A percentile compares a stretch with the other conserved stretches of the same genome.
Evolutionary conservation across 306 rosid genomes (phyloP).

Genomic region (Styphnolobium japonicum): DNA sequence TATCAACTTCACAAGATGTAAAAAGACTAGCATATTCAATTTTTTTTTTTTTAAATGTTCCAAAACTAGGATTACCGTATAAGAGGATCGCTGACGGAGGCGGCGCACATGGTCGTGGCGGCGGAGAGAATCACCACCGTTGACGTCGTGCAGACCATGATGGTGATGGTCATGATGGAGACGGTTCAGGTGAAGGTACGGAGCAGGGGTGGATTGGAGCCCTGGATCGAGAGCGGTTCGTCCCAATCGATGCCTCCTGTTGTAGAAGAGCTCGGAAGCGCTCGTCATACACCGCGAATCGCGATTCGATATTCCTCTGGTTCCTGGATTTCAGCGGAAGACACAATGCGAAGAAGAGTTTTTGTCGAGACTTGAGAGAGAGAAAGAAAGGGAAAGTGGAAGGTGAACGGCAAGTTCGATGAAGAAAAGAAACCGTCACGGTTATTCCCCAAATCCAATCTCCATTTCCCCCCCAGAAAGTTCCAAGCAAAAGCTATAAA

Average conservation of each 20-base stretch:
- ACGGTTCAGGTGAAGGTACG: slow-evolving; percentile 10
- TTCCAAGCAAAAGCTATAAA: neutral
- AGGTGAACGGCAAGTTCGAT: neutral
- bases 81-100: slow-evolving; percentile 37
- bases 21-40: neutral
- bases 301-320: neutral
- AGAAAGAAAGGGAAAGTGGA: neutral
- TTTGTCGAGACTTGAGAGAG: neutral
- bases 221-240: slow-evolving; percentile 44
- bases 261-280: slow-evolving; percentile 81
- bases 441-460: neutral
- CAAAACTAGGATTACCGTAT: too few relatives aligned
- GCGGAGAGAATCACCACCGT: slow-evolving; percentile 48
- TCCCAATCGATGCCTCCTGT: slow-evolving; percentile 71
- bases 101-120: slow-evolving; percentile 46
- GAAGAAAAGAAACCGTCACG: neutral
- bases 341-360: neutral
- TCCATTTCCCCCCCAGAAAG: neutral
- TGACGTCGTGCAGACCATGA: slow-evolving; percentile 40
- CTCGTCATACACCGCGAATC: slow-evolving; percentile 73
- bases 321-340: neutral
- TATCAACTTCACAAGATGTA: neutral
- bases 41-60: too few relatives aligned
- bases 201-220: slow-evolving; percentile 33
- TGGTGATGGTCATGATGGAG: slow-evolving; percentile 1